Evolutionary conservation across 2,329 filamentous ascomycete genomes (phyloP), one percentile per base, ranked within the genome.

Genomic region (Fusarium sp.): DNA sequence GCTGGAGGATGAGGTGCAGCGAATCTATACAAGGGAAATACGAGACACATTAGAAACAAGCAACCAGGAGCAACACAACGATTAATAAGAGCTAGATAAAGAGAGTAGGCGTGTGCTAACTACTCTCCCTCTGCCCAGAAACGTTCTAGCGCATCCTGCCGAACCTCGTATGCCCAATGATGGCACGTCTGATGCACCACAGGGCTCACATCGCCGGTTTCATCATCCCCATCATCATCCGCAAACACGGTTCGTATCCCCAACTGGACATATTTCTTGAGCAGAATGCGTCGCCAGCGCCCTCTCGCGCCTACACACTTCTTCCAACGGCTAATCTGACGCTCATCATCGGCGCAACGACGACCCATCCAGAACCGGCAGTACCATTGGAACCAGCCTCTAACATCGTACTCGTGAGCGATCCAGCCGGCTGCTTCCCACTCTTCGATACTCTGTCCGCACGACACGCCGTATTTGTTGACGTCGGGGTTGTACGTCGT

Each of bases 361-460:
- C 61, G 61, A 1, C 61, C 61, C 61, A 64, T 64, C 45, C 59
- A 64, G 2, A 51, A 64, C 0, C 61, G 61, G 4, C 61, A 64
- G 19, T 64, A 64, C 61, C 61, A 64, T 6, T 64, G 61, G 13
- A 64, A 64, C 61, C 61, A 64, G 0, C 61, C 61, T 15, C 61
- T 14, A 2, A 64, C 20, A 4, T 64, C 61, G 23, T 64, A 39
- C 8, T 64, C 52, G 2, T 64, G 61, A 3, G 35, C 61, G 9
- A 64, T 64, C 61, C 61, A 64, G 1, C 61, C 61, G 15, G 61
- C 61, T n/a, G 59, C 52, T 13, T 64, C 61, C 61, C 61, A 64
- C 15, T 64, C 52, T n/a, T 64, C 61, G 3, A 64, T 64, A 1
- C 59, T 64, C 7, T 64, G 61, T 11, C 61, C 61, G 2, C 59